These are phyloP conservation scores for Candida pseudoglaebosa DNA, from an alignment of 805 yeast species.

Conservation along the genomic window DNA sequence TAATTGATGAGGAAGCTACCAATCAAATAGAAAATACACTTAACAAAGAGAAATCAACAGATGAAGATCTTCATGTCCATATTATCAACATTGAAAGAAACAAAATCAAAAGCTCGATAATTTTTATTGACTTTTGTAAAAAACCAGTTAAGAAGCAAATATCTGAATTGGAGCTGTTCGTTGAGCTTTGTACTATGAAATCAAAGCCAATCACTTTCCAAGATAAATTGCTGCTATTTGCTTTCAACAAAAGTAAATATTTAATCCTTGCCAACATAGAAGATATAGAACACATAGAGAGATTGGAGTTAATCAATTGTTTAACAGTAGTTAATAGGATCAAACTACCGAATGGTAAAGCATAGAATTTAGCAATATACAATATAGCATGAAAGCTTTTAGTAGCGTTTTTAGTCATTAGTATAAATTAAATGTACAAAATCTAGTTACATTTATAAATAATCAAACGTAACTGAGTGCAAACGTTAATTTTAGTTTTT, in stretches of 20 bases:
- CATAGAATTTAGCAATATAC: neutral
- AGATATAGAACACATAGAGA: conserved; percentile 12
- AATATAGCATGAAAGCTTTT: too few species aligned
- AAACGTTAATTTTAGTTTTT: neutral
- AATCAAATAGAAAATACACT: neutral
- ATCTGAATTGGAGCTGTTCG: neutral
- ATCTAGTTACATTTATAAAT: neutral
- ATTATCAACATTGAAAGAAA: neutral
- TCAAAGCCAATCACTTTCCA: neutral
- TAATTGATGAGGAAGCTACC: conserved; percentile 4
- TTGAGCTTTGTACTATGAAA: neutral
- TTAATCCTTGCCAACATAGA: conserved; percentile 25
- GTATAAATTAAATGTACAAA: neutral
- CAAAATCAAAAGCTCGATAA: neutral
- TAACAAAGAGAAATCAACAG: too few species aligned
- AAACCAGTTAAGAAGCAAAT: neutral
- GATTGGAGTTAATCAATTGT: conserved; percentile 11
- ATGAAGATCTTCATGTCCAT: conserved; percentile 4
- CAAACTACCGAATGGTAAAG: neutral
- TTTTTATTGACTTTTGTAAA: conserved; percentile 4
- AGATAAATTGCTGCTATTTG: conserved; percentile 1
- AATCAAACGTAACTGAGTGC: neutral
- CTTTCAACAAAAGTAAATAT: conserved; percentile 28
- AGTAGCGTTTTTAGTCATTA: too few species aligned
- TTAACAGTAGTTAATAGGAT: conserved; percentile 10